A percentile compares a stretch with the other conserved stretches of the same genome.
These are phyloP conservation scores for Elasticomyces elasticus DNA, from an alignment of 495 filamentous ascomycete genomes.

Conservation along the genomic window DNA sequence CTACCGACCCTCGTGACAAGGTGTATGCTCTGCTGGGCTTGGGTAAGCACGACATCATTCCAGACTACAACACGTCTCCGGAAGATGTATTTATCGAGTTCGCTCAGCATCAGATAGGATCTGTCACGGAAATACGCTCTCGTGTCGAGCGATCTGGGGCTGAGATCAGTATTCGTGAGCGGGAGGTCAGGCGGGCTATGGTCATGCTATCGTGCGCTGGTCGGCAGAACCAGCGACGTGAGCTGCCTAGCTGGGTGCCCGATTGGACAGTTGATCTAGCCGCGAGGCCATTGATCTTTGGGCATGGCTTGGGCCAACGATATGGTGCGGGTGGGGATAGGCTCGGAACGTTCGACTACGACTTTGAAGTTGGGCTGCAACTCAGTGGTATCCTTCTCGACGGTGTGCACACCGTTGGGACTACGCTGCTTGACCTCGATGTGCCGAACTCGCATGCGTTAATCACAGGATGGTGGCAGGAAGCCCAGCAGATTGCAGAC, in stretches of 20 bases:
- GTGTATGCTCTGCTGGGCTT: constrained; percentile 19
- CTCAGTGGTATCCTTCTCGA: constrained; percentile 18
- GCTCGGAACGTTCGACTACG: constrained; percentile 9
- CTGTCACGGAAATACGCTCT: constrained; percentile 1
- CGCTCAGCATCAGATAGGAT: constrained; percentile 17
- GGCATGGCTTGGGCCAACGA: neutral
- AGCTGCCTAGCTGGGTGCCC: constrained; percentile 15
- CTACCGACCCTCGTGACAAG: constrained; percentile 22
- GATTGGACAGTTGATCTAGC: constrained; percentile 15
- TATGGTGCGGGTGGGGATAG: constrained; percentile 10
- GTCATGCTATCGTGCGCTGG: constrained; percentile 16
- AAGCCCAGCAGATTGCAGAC: constrained; percentile 15
- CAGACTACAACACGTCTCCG: constrained; percentile 13
- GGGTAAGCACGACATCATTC: constrained; percentile 16
- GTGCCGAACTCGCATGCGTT: neutral
- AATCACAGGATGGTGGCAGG: constrained; percentile 13
- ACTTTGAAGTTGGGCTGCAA: constrained; percentile 11
- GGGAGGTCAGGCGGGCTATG: constrained; percentile 11
- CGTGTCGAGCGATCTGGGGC: neutral
- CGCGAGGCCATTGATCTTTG: constrained; percentile 16
- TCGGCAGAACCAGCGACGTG: constrained; percentile 12
- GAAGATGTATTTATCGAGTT: constrained; percentile 15
- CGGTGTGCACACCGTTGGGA: constrained; percentile 5
- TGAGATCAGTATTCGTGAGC: neutral
- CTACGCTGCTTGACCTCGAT: constrained; percentile 5